Evolutionary conservation across 2,329 filamentous ascomycete species (phyloP).

Genomic region (Reticulascus tulasneorum): DNA sequence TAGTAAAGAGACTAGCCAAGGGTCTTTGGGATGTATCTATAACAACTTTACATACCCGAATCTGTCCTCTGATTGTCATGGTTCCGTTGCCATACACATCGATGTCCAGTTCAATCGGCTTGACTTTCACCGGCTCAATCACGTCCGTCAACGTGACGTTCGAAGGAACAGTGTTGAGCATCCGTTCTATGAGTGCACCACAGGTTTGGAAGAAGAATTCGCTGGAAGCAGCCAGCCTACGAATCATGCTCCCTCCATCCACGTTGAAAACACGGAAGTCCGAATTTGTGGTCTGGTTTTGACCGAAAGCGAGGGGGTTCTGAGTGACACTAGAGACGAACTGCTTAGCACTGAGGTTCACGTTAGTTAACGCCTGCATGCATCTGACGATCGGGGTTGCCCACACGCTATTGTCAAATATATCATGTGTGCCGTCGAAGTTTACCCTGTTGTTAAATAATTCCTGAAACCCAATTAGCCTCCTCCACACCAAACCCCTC

Average conservation of each 20-base stretch:
- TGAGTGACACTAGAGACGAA: conserved; percentile 16
- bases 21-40: no score
- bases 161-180: conserved; percentile 31
- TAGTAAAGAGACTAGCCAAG: no score
- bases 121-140: conserved; percentile 25
- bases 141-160: conserved; percentile 23
- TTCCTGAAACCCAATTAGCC: no score
- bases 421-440: conserved; percentile 23
- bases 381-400: no score
- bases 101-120: conserved; percentile 25
- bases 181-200: conserved; percentile 22
- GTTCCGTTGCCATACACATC: conserved; percentile 20
- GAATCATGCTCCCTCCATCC: conserved; percentile 35
- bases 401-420: conserved; percentile 20
- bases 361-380: no score
- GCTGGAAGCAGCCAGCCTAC: conserved; percentile 29
- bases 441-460: conserved; percentile 26
- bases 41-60: no score
- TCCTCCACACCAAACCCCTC: conserved; percentile 5
- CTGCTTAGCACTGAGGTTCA: conserved; percentile 17
- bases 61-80: conserved; percentile 20
- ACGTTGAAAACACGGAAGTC: conserved; percentile 18
- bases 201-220: conserved; percentile 31
- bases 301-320: conserved; percentile 18
- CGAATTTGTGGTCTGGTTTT: conserved; percentile 17